phyloP scores from a whole-genome alignment of 2,329 filamentous ascomycete genomes.

The Fusarium armeniacum region DNA sequence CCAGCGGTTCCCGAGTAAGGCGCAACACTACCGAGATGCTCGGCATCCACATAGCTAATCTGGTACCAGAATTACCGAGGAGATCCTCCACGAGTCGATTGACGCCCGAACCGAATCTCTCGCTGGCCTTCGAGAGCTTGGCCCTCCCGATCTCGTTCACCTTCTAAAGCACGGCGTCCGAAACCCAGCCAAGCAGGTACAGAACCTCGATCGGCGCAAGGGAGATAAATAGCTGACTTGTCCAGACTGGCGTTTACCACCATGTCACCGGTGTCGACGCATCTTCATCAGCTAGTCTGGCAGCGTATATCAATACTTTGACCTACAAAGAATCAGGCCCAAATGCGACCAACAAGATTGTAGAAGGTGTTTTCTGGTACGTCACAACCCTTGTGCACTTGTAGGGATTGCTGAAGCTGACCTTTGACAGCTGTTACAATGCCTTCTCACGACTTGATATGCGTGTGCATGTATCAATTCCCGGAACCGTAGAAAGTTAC shows the following conservation, averaged over 20 bases:
- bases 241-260: constrained; percentile 90
- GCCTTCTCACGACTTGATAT: constrained; percentile 98
- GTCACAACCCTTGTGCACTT: constrained; percentile 39
- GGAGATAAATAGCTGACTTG: constrained; percentile 41
- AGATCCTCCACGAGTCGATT: constrained; percentile 90
- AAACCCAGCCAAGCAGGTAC: constrained; percentile 69
- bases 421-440: constrained; percentile 84
- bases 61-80: constrained; percentile 84
- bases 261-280: constrained; percentile 98
- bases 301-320: constrained; percentile 97
- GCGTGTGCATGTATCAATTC: constrained; percentile 98
- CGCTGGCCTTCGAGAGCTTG: constrained; percentile 87
- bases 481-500: constrained; percentile 95
- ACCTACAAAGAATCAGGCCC: constrained; percentile 90
- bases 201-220: constrained; percentile 33
- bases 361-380: constrained; percentile 94
- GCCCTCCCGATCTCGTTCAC: constrained; percentile 95
- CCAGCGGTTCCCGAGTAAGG: constrained; percentile 82
- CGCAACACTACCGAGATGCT: constrained; percentile 26
- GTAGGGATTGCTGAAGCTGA: constrained; percentile 43
- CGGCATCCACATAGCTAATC: constrained; percentile 44
- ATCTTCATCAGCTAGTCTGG: constrained; percentile 95
- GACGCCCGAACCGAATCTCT: constrained; percentile 93
- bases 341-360: constrained; percentile 80
- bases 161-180: constrained; percentile 81